Evolutionary conservation across 2,329 filamentous ascomycete species (phyloP), one percentile per base, ranked within the genome.

Genomic region (Neofusicoccum parvum): DNA sequence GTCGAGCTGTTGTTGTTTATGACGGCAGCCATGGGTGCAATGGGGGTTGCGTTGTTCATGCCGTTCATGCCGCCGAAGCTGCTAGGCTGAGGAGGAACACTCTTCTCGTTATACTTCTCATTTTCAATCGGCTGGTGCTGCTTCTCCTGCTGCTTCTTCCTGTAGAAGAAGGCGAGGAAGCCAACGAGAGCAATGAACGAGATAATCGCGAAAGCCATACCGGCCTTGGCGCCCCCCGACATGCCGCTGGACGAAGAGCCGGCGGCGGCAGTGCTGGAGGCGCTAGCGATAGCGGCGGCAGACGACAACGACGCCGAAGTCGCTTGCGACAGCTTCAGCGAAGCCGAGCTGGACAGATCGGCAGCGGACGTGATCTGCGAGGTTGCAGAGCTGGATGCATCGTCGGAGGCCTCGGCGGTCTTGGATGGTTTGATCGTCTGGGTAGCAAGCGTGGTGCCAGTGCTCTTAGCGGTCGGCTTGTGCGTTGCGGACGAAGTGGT

Each of bases 141-240:
- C 84, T 90, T 91, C 82, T 90, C 92, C 73, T 93, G 85, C 67
- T 49, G 36, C 43, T 50, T 49, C 64, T 62, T 65, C 36, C 39
- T 51, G 23, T 36, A 65, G 48, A 62, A 65, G 54, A 51, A 92
- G 76, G 76, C 96, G 88, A 74, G 92, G 90, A 20, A 91, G 82
- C 23, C 91, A 75, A n/a, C 88, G 81, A 95, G 75, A 2, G 89
- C 78, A 32, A 97, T 71, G 56, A 86, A 87, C 6, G 90, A 82
- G 37, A 97, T 79, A 54, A 96, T 87, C 72, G 93, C 94, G 74
- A 97, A 88, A 5, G 90, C 92, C 68, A 97, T 86, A 67, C 95
- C 95, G 49, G 92, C 94, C 78, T 92, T 95, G 67, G 80, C 74
- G 65, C 84, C 75, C 60, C 75, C 74, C 54, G 78, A 81, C 78